Evolutionary conservation across 306 rosid species (phyloP), one percentile per base, ranked within the genome.

Genomic region (Aeschynomene evenia): DNA sequence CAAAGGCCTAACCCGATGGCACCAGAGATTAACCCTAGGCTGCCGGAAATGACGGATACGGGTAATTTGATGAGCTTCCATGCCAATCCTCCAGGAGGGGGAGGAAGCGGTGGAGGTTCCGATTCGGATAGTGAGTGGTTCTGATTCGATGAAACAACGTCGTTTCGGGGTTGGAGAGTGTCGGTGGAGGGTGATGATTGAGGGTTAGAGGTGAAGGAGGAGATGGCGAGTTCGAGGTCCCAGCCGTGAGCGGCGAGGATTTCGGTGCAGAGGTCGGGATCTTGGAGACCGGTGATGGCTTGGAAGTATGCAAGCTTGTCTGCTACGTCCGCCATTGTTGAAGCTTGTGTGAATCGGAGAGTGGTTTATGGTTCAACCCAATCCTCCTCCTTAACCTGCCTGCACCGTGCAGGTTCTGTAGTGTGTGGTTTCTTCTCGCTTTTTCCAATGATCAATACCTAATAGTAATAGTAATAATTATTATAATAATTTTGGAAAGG

Each of bases 151-250:
- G 37, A 0, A 10, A n/a, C 12, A 22, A 9, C 24, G 34, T 28
- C 26, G 50, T 36, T 21, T 34, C 10, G 62, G 36, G 34, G 51
- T 13, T 1, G 22, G 10, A 14, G 19, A 15, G 6, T 21, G 61
- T 11, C 23, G 72, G 55, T 16, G 68, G 6, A 3, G 49, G 51
- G 3, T 22, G 23, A 46, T 20, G 46, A 49, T 16, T 42, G 18
- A 10, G 75, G 21, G 51, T 31, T 33, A 0, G 83, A 23, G 55
- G 97, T 89, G 79, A 85, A 78, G 31, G 96, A 81, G 20, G 99
- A 95, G 82, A 95, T 79, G 51, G 99, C 99, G 55, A 77, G 95
- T 81, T 95, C 97, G 15, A 95, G 92, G 95, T 95, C 95, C 99
- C 99, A 95, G 52, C 77, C 81, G 66, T 95, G 95, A 9, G 97